Evolutionary conservation across 2,329 filamentous ascomycete genomes (phyloP).

Genomic region (Alternaria atra): DNA sequence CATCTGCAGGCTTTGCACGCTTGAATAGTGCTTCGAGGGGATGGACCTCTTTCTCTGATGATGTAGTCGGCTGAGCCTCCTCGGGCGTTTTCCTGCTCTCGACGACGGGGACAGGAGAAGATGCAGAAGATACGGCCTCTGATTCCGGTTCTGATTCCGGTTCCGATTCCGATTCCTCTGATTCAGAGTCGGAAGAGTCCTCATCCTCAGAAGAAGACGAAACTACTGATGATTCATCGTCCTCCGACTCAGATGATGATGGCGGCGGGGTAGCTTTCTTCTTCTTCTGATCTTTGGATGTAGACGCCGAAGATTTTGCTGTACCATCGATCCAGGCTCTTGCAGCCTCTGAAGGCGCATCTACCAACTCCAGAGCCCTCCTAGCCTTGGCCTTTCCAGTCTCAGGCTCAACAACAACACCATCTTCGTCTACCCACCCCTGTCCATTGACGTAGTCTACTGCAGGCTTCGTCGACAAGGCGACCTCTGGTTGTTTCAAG

Average conservation of each 20-base stretch:
- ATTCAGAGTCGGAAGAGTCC: slow-evolving; percentile 30
- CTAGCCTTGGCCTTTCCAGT: slow-evolving; percentile 47
- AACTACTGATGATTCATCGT: slow-evolving; percentile 47
- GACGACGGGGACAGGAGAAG: slow-evolving; percentile 23
- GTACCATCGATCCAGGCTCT: slow-evolving; percentile 32
- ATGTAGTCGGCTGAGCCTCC: slow-evolving; percentile 23
- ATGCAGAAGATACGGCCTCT: slow-evolving; percentile 22
- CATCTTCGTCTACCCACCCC: slow-evolving; percentile 86
- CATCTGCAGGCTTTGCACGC: slow-evolving; percentile 60
- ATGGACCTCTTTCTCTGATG: slow-evolving; percentile 65
- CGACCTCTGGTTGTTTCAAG: slow-evolving; percentile 66
- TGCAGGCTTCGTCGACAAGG: slow-evolving; percentile 57
- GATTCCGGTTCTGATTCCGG: slow-evolving; percentile 25
- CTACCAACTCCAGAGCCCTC: slow-evolving; percentile 45
- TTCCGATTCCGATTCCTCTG: slow-evolving; percentile 31
- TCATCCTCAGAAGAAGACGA: slow-evolving; percentile 48
- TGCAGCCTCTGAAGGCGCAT: slow-evolving; percentile 31
- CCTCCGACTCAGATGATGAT: slow-evolving; percentile 36
- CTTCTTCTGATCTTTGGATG: slow-evolving; percentile 31
- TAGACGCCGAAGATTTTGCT: slow-evolving; percentile 24
- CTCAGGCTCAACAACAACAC: slow-evolving; percentile 74
- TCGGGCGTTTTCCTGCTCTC: slow-evolving; percentile 23
- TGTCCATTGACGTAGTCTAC: slow-evolving; percentile 80
- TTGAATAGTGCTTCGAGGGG: slow-evolving; percentile 95
- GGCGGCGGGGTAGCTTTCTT: slow-evolving; percentile 36